Conservation (phyloP, 2,329 filamentous ascomycete species). For the Ascochyta clinopodiicola region DNA sequence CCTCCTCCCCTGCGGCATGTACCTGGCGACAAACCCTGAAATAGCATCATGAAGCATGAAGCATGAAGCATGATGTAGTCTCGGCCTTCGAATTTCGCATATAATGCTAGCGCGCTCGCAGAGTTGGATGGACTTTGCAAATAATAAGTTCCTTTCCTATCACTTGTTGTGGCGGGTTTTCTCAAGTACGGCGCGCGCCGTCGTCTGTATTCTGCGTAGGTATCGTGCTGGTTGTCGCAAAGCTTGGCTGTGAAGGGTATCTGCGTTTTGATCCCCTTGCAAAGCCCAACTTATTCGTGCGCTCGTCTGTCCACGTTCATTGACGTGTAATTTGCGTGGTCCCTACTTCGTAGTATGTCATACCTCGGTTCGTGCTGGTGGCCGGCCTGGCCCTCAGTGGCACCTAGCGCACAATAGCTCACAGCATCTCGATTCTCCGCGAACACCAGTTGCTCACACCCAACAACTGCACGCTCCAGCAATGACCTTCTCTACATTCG, state of each 20-base stretch:
- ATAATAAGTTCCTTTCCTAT: neutral
- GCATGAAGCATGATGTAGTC: neutral
- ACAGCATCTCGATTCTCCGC: neutral
- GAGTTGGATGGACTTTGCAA: neutral
- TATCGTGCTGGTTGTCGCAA: neutral
- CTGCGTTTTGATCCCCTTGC: neutral
- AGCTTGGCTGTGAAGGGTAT: neutral
- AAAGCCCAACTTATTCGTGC: neutral
- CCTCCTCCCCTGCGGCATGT: conserved; percentile 13
- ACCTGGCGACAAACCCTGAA: conserved; percentile 9
- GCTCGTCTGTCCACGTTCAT: neutral
- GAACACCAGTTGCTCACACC: neutral
- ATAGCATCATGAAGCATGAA: conserved; percentile 13
- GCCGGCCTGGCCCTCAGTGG: neutral
- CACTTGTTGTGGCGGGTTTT: neutral
- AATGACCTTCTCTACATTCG: neutral
- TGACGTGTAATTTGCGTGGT: neutral
- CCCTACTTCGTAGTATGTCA: neutral
- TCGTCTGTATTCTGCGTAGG: neutral
- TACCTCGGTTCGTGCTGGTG: neutral
- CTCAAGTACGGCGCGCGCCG: conserved; percentile 4
- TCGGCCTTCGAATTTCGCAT: neutral
- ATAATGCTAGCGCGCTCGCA: neutral
- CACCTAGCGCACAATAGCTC: neutral
- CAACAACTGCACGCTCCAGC: neutral